Base-by-base conservation (phyloP, 805 yeast species). In the Saccharomycopsis fermentans region DNA sequence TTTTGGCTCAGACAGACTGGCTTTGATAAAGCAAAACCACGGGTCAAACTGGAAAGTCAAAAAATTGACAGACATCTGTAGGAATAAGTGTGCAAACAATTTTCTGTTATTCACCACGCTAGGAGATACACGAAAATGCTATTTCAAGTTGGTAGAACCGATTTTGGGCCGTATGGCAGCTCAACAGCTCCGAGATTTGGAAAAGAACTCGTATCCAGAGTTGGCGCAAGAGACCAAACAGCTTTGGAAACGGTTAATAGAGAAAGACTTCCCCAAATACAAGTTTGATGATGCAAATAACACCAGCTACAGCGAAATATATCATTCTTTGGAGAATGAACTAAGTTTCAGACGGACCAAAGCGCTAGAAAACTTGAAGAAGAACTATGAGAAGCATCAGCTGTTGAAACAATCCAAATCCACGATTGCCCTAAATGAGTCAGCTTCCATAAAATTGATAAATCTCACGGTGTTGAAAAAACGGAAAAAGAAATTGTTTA, bases 301-400 rank as follows among this genome's bases (percentile, higher is more conserved):
- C 24, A 12, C 32, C 8, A 35, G 26, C 29, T 26, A 37, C 17
- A 17, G 24, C 29, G 36, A 50, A 6, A n/a, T 27, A 6, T 59
- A 54, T 36, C 26, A 32, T n/a, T 14, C 27, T 6, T 36, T 54
- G 19, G 36, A 34, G 17, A 16, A 19, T 9, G 55, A 51, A 21
- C 40, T 40, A 21, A 55, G 54, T 32, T 35, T 19, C 14, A 48
- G 56, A 26, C 29, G 63, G 19, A 54, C 50, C 21, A 37, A 52
- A 29, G 63, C 63, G n/a, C 32, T 60, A n/a, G 19, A 58, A 6
- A 58, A 58, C n/a, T 52, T 60, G 27, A 60, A 60, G 55, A 52
- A 47, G 19, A 55, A 57, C 26, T 57, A 57, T 12, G 47, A 55
- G 37, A 26, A 26, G 14, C 19, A 55, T 14, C 56, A 58, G 32